Percentiles rank a stretch among this genome's conserved stretches.
phyloP scores from a whole-genome alignment of 2,329 filamentous ascomycete species.

The Colletotrichum coccodes region DNA sequence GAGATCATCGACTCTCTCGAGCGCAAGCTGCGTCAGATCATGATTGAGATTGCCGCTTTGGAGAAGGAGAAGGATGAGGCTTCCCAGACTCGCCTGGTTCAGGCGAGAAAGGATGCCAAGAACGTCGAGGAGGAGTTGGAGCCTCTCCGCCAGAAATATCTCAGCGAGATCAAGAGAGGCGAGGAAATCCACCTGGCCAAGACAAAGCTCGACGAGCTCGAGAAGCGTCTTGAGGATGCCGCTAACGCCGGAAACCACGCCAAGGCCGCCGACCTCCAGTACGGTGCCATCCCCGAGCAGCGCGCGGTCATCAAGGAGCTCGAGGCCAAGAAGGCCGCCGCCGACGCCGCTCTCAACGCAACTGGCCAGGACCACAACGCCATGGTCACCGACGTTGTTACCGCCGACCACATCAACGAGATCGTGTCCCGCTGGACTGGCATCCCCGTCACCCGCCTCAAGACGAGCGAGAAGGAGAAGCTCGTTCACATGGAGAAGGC shows the following conservation, averaged over 20 bases:
- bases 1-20: slow-evolving; percentile 96
- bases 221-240: slow-evolving; percentile 94
- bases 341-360: slow-evolving; percentile 76
- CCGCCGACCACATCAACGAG: slow-evolving; percentile 98
- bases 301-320: slow-evolving; percentile 82
- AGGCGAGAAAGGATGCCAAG: slow-evolving; percentile 89
- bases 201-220: slow-evolving; percentile 90
- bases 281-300: slow-evolving; percentile 96
- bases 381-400: slow-evolving; percentile 92
- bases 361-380: slow-evolving; percentile 68
- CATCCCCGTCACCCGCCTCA: slow-evolving; percentile 93
- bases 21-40: slow-evolving; percentile 86
- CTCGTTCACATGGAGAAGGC: slow-evolving; percentile 96
- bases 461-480: slow-evolving; percentile 97
- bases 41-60: slow-evolving; percentile 97
- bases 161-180: slow-evolving; percentile 89
- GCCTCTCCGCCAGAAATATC: slow-evolving; percentile 94
- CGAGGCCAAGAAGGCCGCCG: slow-evolving; percentile 81
- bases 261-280: slow-evolving; percentile 92
- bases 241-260: slow-evolving; percentile 85
- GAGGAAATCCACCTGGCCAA: slow-evolving; percentile 95
- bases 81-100: slow-evolving; percentile 82
- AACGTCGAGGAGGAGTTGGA: slow-evolving; percentile 94
- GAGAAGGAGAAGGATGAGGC: slow-evolving; percentile 95
- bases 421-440: slow-evolving; percentile 98